These are phyloP conservation scores for Pleurotus pulmonarius DNA, from an alignment of 768 basidiomycete species.

Conservation along the genomic window DNA sequence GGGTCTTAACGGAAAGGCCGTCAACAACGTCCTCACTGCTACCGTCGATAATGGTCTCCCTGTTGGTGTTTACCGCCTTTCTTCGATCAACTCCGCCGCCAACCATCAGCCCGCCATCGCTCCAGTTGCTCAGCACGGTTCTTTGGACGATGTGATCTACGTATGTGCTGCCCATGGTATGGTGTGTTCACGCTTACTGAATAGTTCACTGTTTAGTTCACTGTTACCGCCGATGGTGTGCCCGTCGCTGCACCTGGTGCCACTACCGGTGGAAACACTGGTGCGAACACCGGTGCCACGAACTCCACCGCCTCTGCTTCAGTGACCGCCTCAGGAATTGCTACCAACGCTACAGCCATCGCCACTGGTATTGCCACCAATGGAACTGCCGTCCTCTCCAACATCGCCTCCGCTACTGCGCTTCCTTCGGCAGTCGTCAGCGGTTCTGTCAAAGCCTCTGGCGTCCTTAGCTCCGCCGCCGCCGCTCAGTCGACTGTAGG, in stretches of 20 bases:
- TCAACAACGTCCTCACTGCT: conserved; percentile 47
- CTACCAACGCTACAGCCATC: conserved; percentile 10
- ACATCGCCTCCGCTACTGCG: background rate
- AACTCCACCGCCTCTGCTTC: conserved; percentile 8
- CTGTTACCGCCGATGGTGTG: conserved; percentile 28
- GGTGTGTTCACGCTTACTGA: background rate
- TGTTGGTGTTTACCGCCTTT: conserved; percentile 52
- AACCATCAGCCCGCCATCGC: conserved; percentile 50
- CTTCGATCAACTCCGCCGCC: conserved; percentile 46
- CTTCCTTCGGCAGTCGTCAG: background rate
- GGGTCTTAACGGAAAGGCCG: conserved; percentile 46
- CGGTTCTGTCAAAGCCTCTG: no score
- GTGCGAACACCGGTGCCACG: conserved; percentile 11
- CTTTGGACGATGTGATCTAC: conserved; percentile 44
- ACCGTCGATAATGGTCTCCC: conserved; percentile 46
- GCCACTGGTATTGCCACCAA: conserved; percentile 11
- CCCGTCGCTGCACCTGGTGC: conserved; percentile 8
- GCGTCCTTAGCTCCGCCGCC: background rate
- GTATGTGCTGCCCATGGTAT: conserved; percentile 20
- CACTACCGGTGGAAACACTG: conserved; percentile 8
- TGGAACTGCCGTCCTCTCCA: background rate
- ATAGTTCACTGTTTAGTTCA: conserved; percentile 19
- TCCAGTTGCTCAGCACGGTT: conserved; percentile 47
- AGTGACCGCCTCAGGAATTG: no score
- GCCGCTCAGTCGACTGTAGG: background rate